Evolutionary conservation across 208 protist species (phyloP), one percentile per base, ranked within the genome.

Genomic region (Crithidia thermophila): DNA sequence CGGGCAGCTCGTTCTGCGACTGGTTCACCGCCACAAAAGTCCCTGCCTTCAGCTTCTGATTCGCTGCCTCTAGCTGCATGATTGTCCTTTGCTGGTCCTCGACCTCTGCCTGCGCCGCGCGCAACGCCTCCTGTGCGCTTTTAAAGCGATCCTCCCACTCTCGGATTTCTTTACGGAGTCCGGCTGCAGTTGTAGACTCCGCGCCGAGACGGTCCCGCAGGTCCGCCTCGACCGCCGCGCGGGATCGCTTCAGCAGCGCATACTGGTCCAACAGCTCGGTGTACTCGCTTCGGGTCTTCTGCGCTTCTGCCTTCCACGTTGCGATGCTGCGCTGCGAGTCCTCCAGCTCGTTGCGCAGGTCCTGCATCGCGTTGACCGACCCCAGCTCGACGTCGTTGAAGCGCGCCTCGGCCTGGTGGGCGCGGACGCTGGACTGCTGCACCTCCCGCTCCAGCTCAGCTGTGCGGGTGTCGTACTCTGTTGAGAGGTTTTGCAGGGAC

Each of bases 331-430:
- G 55, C 66, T 88, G 81, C 28, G 71, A 63, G 51, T 90, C 78
- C 14, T 91, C 85, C 9, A 94, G 58, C 37, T 89, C 81, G 33
- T 43, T 66, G 0, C 84, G 75, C 28, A 93, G 51, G 45, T 86
- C 82, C 11, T 75, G 77, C 65, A 90, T 43, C 3, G 80, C 82
- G 57, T 47, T 70, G 30, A 86, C 65, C 4, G 81, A 76, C 13
- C 61, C 68, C 46, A 79, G 31, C 49, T 67, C 59, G 37, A 85
- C 62, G 42, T 88, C 81, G 28, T 60, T 81, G 13, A 91, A 73
- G 14, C 74, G 78, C 31, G 71, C 59, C 67, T 91, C 85, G 6
- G 88, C 88, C 23, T 77, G 59, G 55, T 87, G 71, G 2, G 79
- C 84, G 11, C 85, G 77, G 34, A 61, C 61, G 62, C 77, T 82